A percentile compares a stretch with the other conserved stretches of the same genome.
Conservation (phyloP, 768 basidiomycete genomes). For the Kondoa subrosea region DNA sequence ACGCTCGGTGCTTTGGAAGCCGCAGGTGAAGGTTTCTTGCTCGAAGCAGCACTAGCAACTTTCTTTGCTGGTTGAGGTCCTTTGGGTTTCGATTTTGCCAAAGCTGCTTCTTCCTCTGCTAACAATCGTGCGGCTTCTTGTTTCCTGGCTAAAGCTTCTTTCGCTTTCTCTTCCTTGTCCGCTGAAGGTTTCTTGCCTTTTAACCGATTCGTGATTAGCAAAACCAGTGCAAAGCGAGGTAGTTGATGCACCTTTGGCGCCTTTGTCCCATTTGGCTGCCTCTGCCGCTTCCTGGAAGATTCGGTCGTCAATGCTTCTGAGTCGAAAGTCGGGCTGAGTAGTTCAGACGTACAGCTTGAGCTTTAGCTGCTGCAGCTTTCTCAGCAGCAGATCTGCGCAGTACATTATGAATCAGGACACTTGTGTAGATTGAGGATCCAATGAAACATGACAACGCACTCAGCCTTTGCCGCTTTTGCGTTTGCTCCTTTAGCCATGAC, state of each 20-base stretch:
- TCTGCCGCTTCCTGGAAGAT: slow-evolving; percentile 20
- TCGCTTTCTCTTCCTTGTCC: slow-evolving; percentile 20
- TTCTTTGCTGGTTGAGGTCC: slow-evolving; percentile 24
- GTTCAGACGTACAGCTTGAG: background rate
- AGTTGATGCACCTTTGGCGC: slow-evolving; percentile 19
- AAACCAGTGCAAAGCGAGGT: too few species aligned
- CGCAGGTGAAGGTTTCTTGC: slow-evolving; percentile 15
- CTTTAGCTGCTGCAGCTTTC: slow-evolving; percentile 1
- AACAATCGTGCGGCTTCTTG: slow-evolving; percentile 25
- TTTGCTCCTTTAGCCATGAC: slow-evolving; percentile 12
- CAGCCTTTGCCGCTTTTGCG: background rate
- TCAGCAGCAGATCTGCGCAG: background rate
- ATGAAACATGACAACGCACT: background rate
- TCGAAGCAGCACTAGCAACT: background rate
- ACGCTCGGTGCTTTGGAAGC: slow-evolving; percentile 30
- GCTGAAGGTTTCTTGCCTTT: slow-evolving; percentile 14
- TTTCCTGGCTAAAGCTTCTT: slow-evolving; percentile 20
- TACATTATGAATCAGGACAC: background rate
- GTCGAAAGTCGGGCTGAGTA: background rate
- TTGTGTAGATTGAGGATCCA: background rate
- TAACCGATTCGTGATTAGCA: background rate
- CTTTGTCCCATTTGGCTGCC: slow-evolving; percentile 24
- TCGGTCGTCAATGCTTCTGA: background rate
- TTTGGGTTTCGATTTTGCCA: slow-evolving; percentile 23
- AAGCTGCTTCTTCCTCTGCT: slow-evolving; percentile 27